Evolutionary conservation across 2,329 filamentous ascomycete species (phyloP).

Genomic region (Nemania sp.): DNA sequence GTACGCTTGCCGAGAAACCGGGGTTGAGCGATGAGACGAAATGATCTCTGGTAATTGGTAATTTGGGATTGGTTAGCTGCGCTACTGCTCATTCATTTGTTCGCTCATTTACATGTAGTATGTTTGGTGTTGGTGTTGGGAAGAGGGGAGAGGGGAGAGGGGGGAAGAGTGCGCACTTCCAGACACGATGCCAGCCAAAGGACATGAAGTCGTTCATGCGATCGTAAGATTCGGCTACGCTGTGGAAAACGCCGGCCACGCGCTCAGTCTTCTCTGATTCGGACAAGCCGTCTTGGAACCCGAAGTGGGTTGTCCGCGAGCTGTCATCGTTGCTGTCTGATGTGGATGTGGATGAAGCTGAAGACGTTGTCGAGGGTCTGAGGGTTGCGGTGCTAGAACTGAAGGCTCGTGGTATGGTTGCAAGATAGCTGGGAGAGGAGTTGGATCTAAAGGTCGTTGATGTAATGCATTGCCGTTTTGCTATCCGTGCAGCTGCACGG

Average conservation of each 20-base stretch:
- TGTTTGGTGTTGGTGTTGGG: too few species aligned
- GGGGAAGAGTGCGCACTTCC: too few species aligned
- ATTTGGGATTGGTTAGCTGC: too few species aligned
- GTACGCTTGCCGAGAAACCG: slow-evolving; percentile 57
- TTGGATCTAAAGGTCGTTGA: slow-evolving; percentile 11
- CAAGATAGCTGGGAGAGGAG: neutral
- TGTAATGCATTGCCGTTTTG: slow-evolving; percentile 19
- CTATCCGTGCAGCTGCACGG: slow-evolving; percentile 31
- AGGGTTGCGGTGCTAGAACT: slow-evolving; percentile 29
- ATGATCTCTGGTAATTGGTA: slow-evolving; percentile 67
- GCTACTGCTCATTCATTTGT: too few species aligned
- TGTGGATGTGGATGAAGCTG: slow-evolving; percentile 18
- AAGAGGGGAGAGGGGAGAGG: slow-evolving; percentile 5
- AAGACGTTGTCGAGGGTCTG: slow-evolving; percentile 28
- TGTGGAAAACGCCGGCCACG: slow-evolving; percentile 91
- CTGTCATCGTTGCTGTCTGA: slow-evolving; percentile 15
- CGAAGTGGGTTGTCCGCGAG: slow-evolving; percentile 78
- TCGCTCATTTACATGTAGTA: too few species aligned
- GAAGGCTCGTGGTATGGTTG: slow-evolving; percentile 27
- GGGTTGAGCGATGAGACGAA: slow-evolving; percentile 93
- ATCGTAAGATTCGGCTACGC: slow-evolving; percentile 91
- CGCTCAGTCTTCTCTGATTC: slow-evolving; percentile 72
- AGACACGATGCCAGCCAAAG: slow-evolving; percentile 91
- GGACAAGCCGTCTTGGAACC: slow-evolving; percentile 76
- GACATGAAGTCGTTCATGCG: slow-evolving; percentile 99